A percentile compares a stretch with the other conserved stretches of the same genome.
These are phyloP conservation scores for Coniochaeta sp. DNA, from an alignment of 2,329 filamentous ascomycete genomes.

Conservation along the genomic window DNA sequence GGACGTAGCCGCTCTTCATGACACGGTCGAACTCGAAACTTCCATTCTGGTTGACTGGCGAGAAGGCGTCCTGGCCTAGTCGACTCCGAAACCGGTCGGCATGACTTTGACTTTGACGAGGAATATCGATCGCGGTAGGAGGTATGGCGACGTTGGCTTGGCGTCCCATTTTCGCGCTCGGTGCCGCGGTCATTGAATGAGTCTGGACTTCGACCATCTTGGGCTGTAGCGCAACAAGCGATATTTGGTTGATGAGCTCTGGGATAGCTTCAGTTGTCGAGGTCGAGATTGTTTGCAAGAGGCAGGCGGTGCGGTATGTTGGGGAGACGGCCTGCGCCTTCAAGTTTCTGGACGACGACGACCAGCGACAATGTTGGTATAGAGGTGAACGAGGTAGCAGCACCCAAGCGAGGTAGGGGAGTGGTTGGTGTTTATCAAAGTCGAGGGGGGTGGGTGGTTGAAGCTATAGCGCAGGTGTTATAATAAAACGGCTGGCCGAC, in stretches of 20 bases:
- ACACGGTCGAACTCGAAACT: constrained; percentile 95
- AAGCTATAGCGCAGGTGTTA: background rate
- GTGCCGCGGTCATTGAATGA: background rate
- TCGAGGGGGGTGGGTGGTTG: background rate
- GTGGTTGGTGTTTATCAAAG: background rate
- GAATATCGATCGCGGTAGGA: constrained; percentile 1
- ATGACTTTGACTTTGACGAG: background rate
- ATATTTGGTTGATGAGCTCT: background rate
- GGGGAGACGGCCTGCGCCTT: background rate
- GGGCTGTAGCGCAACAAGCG: background rate
- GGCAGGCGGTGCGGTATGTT: too few relatives aligned
- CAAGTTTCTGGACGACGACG: background rate
- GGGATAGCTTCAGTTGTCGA: background rate
- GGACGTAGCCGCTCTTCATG: constrained; percentile 78
- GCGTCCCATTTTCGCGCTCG: background rate
- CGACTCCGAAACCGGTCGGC: constrained; percentile 21
- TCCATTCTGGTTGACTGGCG: constrained; percentile 87
- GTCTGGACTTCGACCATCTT: constrained; percentile 2
- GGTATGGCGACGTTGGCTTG: constrained; percentile 9
- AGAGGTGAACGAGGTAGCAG: background rate
- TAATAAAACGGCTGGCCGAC: background rate
- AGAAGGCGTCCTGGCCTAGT: constrained; percentile 58
- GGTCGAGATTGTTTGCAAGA: background rate
- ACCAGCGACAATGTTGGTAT: background rate
- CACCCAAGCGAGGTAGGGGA: background rate